Percentiles rank a stretch among this genome's conserved stretches.
Evolutionary conservation across 208 protist species (phyloP).

Genomic region (Kentomonas sorsogonicus): DNA sequence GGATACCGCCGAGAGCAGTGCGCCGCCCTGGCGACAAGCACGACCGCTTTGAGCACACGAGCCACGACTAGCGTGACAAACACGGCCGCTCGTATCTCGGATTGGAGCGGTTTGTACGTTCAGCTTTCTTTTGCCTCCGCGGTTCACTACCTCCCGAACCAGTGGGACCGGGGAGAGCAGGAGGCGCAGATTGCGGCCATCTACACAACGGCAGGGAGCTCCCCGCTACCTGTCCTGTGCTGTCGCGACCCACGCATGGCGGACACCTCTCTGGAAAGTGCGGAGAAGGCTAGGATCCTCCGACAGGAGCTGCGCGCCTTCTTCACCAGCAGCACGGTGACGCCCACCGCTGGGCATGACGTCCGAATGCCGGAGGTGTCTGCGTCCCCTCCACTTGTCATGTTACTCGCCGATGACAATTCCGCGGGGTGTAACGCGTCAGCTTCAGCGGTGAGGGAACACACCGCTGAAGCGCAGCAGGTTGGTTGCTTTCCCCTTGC

Average conservation of each 20-base stretch:
- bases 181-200: slow-evolving; percentile 3
- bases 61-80: too few relatives aligned
- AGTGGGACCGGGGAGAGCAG: slow-evolving; percentile 12
- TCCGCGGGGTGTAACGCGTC: too few relatives aligned
- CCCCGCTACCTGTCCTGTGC: slow-evolving; percentile 3
- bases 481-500: too few relatives aligned
- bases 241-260: slow-evolving; percentile 1
- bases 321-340: too few relatives aligned
- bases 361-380: too few relatives aligned
- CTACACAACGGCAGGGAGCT: neutral
- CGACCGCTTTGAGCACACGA: too few relatives aligned
- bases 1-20: too few relatives aligned
- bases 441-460: too few relatives aligned
- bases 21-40: neutral
- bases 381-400: too few relatives aligned
- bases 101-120: slow-evolving; percentile 11
- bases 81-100: neutral
- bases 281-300: slow-evolving; percentile 4
- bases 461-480: too few relatives aligned
- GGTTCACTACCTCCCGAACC: slow-evolving; percentile 16
- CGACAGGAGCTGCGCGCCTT: neutral
- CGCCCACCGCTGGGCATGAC: too few relatives aligned
- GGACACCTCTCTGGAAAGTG: neutral
- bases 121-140: slow-evolving; percentile 7
- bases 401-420: too few relatives aligned